These are phyloP conservation scores for Fremontodendron californicum DNA, from an alignment of 345 rosid genomes.

Conservation along the genomic window DNA sequence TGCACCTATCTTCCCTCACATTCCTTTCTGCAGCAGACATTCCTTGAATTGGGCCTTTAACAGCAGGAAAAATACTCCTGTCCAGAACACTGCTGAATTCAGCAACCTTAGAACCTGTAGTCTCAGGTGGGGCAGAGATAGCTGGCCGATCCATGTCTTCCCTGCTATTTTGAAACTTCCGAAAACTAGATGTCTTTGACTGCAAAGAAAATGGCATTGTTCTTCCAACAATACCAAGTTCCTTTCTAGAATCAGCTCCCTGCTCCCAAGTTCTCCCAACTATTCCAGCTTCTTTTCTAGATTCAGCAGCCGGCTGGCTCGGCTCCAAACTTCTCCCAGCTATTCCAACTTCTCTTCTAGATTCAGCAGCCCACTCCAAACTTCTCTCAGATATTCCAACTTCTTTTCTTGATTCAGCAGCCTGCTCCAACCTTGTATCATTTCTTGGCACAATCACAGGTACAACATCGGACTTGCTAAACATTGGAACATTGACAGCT, in stretches of 20 bases:
- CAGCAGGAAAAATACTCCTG: constrained; percentile 37
- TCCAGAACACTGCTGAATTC: constrained; percentile 40
- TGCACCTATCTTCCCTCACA: constrained; percentile 48
- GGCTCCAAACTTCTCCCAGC: constrained; percentile 15
- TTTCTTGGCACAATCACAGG: constrained; percentile 86
- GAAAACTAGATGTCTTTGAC: constrained; percentile 55
- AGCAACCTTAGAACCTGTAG: constrained; percentile 38
- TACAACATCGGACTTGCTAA: constrained; percentile 59
- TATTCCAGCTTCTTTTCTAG: constrained; percentile 17
- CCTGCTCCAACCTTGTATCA: constrained; percentile 53
- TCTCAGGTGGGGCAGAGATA: constrained; percentile 38
- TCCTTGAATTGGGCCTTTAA: constrained; percentile 45
- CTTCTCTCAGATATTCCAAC: constrained; percentile 17
- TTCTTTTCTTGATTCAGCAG: constrained; percentile 73
- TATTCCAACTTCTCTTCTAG: constrained; percentile 7
- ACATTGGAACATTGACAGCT: constrained; percentile 38
- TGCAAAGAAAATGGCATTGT: constrained; percentile 99
- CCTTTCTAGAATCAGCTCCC: constrained; percentile 15
- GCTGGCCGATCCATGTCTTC: constrained; percentile 59
- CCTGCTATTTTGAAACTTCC: constrained; percentile 55
- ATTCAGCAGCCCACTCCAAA: constrained; percentile 13
- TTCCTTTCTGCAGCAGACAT: constrained; percentile 48
- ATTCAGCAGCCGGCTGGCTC: constrained; percentile 8
- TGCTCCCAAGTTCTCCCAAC: constrained; percentile 16
- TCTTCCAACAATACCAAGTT: constrained; percentile 60